These are phyloP conservation scores for Metroxylon sagu DNA, from an alignment of 176 grass and related monocot species.

Conservation along the genomic window DNA sequence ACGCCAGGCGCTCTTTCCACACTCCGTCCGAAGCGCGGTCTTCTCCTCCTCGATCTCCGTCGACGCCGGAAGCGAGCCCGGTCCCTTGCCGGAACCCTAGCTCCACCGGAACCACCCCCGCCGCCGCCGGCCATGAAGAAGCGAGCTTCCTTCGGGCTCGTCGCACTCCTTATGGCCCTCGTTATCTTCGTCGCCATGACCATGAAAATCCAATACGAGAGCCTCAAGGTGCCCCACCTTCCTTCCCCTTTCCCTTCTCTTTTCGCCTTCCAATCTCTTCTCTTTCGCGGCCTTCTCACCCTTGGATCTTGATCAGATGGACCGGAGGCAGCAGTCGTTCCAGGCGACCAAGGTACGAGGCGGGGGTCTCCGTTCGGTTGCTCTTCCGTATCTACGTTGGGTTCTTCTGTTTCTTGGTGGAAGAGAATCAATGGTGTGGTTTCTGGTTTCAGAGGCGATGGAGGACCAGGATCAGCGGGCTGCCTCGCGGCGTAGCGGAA, in stretches of 20 bases:
- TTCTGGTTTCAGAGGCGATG: not conserved
- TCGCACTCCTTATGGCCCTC: not conserved
- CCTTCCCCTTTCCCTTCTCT: too few species aligned
- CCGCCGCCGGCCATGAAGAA: not conserved
- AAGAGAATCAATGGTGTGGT: not conserved
- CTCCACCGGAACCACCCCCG: not conserved
- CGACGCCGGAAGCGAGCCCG: not conserved
- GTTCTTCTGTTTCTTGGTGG: not conserved
- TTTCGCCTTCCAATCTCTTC: not conserved
- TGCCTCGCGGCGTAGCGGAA: not conserved
- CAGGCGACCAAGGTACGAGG: too few species aligned
- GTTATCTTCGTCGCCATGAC: constrained; percentile 2
- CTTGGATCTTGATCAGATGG: not conserved
- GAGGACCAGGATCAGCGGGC: not conserved
- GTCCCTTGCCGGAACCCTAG: not conserved
- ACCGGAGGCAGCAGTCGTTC: not conserved
- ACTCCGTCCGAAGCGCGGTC: too few species aligned
- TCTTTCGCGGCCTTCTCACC: not conserved
- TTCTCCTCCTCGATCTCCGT: not conserved
- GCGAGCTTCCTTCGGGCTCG: not conserved
- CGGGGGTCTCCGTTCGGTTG: not conserved
- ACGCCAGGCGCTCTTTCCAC: too few species aligned
- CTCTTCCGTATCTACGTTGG: too few species aligned
- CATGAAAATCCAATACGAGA: constrained; percentile 4
- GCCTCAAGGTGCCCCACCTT: not conserved